A percentile compares a stretch with the other conserved stretches of the same genome.
Evolutionary conservation across 1,139 yeast genomes (phyloP).

Genomic region (Saccharomyces hybrid): DNA sequence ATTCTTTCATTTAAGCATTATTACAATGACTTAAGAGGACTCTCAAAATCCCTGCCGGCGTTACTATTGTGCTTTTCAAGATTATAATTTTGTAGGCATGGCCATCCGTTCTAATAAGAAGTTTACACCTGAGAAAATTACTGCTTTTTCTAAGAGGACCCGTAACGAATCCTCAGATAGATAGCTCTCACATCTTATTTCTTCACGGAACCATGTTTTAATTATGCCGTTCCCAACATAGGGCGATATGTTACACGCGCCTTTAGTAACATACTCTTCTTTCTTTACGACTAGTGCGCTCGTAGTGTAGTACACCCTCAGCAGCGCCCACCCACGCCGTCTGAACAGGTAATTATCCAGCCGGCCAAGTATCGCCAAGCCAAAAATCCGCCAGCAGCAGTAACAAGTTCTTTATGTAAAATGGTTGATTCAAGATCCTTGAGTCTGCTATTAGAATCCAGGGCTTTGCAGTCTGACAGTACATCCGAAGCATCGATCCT

Average conservation of each 20-base stretch:
- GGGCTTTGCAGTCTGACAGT: background rate
- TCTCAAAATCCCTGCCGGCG: background rate
- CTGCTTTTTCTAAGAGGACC: background rate
- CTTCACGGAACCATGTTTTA: background rate
- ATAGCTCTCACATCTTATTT: background rate
- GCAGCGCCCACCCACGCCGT: background rate
- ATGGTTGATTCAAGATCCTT: background rate
- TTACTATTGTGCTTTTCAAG: background rate
- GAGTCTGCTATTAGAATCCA: background rate
- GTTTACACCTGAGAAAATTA: background rate
- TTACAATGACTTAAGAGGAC: background rate
- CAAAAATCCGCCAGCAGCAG: background rate
- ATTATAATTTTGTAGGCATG: background rate
- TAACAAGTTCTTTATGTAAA: background rate
- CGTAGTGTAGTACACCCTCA: background rate
- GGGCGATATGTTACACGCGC: background rate
- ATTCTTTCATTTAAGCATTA: background rate
- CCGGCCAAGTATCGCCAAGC: background rate
- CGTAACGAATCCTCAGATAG: background rate
- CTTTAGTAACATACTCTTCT: background rate
- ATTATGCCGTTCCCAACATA: background rate
- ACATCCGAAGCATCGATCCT: background rate
- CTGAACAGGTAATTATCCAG: background rate
- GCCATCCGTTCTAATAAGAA: background rate
- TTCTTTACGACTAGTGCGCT: background rate